Evolutionary conservation across 2,329 filamentous ascomycete genomes (phyloP), one percentile per base, ranked within the genome.

Genomic region (Lojkania enalia): DNA sequence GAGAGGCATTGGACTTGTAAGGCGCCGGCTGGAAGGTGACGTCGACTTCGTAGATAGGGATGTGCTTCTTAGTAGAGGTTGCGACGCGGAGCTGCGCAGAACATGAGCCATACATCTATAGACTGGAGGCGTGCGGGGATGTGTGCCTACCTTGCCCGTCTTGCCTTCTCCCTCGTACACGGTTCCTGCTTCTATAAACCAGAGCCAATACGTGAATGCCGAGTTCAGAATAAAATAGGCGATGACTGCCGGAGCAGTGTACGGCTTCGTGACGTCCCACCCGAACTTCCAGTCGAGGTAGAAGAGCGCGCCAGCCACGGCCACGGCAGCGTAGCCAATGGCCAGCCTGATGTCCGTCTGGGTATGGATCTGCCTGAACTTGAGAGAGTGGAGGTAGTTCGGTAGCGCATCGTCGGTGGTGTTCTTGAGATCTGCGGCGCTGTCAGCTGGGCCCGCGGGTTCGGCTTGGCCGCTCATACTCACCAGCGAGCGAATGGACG

Each of bases 341-440:
- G 77, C 79, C 35, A 99, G 84, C 42, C 90, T 88, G 36, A 95
- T 81, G 64, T 97, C 91, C 60, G 85, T 83, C 36, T 94, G 84
- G 46, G 73, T 79, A 74, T 97, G 86, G 53, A 87, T 85, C 72
- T 95, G 90, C 52, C 76, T 81, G 77, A 96, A 96, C 56, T 79
- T 85, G 68, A 97, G 84, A 21, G 84, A 88, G 72, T 89, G 92
- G 52, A 99, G 84, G 76, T 97, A 97, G 74, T 94, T 90, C 47
- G 88, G 84, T 48, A 99, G 85, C 45, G 91, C 90, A 74, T 99
- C 94, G 75, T 99, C 94, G 56, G 88, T 90, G 29, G 91, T 95
- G 75, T 94, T 95, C 74, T 97, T 97, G 54, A 99, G 86, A 69
- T 97, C 94, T 95, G 45, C 12, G 25, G 27, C 20, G 14, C 12